Evolutionary conservation across 78 protist genomes (phyloP), one percentile per base, ranked within the genome.

Genomic region (Trichosphaerium sp.): DNA sequence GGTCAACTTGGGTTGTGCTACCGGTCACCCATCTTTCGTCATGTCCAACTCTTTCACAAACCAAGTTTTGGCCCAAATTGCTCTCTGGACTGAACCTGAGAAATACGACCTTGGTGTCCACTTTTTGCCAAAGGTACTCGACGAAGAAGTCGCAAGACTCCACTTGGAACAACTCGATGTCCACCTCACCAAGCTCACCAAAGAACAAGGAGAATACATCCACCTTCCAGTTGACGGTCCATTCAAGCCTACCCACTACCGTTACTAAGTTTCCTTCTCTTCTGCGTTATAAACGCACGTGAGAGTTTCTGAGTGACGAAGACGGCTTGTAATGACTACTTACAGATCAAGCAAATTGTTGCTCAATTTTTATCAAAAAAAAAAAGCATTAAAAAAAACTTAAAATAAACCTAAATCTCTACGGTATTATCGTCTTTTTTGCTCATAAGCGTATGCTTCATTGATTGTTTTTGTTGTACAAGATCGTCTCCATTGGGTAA

Each of bases 1-100:
- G n/a, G 89, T 95, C 69, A 97, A 97, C 88, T 78, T 97, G 35
- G 99, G 99, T 68, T 97, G 99, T 85, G 99, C 98, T 83, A 93
- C 96, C 29, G 99, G 99, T 71, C 99, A 97, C 75, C 98, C 99
- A 51, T 76, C 90, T 15, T 97, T 97, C 80, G 99, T 97, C 80
- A 97, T 97, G 99, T 83, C 94, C 60, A 78, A 76, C 94, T 92
- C 97, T 37, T 97, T 97, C 96, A 83, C 96, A 56, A 95, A 96
- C 89, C 99, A 87, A 74, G 91, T 87, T 56, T 65, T 97, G 25
- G 99, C 99, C 42, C 99, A 97, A 84, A 71, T 97, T 59, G 92
- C 85, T 64, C 86, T 96, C 65, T 89, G 97, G 96, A 69, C 58
- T 42, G 37, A 85, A 32, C 25, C 75, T 47, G 57, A 11, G 44